Evolutionary conservation across 1,139 yeast genomes (phyloP).

Genomic region (Kodamaea ohmeri): DNA sequence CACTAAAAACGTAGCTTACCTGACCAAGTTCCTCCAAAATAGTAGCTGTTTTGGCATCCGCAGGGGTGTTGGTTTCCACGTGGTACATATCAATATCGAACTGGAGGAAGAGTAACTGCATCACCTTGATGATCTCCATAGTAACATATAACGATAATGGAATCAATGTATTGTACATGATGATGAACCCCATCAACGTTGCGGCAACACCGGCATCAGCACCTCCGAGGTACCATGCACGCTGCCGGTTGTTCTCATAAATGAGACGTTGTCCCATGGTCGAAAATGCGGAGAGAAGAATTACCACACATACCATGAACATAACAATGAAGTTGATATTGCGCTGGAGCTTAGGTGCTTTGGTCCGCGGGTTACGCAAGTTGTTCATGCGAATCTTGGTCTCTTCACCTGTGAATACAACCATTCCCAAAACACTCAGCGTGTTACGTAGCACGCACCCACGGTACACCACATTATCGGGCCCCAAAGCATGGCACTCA

Average conservation of each 20-base stretch:
- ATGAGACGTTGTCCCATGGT: conserved; percentile 72
- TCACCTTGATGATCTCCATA: conserved; percentile 89
- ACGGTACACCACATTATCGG: conserved; percentile 80
- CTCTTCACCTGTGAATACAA: conserved; percentile 92
- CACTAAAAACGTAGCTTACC: conserved; percentile 90
- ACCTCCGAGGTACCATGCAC: conserved; percentile 72
- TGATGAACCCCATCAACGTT: conserved; percentile 90
- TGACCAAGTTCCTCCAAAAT: conserved; percentile 96
- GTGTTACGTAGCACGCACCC: conserved; percentile 91
- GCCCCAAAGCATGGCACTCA: conserved; percentile 57
- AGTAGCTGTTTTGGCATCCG: conserved; percentile 93
- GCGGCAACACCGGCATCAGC: conserved; percentile 87
- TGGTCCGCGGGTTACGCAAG: conserved; percentile 80
- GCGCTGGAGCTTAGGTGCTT: conserved; percentile 87
- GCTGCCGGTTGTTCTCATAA: conserved; percentile 40
- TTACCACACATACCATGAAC: conserved; percentile 83
- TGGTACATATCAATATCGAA: conserved; percentile 96
- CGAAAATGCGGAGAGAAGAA: conserved; percentile 72
- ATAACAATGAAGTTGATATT: conserved; percentile 79
- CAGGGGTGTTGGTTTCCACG: conserved; percentile 78
- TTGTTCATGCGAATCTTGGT: conserved; percentile 96
- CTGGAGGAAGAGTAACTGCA: conserved; percentile 78
- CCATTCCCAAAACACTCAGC: conserved; percentile 67
- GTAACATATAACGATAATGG: conserved; percentile 94
- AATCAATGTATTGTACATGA: conserved; percentile 95